Percentiles rank a stretch among this genome's conserved stretches.
Evolutionary conservation across 106 monocot genomes (phyloP).

Genomic region (Triglochin maritima): DNA sequence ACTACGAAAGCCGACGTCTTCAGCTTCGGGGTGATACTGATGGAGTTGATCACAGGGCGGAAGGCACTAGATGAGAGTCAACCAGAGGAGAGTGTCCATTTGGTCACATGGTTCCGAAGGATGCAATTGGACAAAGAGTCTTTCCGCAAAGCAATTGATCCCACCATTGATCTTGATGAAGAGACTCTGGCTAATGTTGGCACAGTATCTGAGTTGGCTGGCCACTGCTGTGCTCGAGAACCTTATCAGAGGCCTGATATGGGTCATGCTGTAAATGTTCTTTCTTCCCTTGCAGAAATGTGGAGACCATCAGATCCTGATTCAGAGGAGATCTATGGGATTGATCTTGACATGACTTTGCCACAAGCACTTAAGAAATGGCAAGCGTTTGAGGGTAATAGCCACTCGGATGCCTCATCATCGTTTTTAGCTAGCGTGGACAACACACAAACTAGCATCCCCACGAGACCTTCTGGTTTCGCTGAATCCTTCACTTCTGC

Average conservation of each 20-base stretch:
- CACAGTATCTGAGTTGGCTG: constrained; percentile 55
- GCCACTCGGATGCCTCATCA: constrained; percentile 28
- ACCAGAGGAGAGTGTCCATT: constrained; percentile 58
- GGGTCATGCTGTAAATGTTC: constrained; percentile 58
- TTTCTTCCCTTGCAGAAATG: constrained; percentile 44
- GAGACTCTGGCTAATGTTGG: constrained; percentile 32
- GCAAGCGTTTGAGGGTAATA: constrained; percentile 50
- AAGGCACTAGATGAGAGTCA: constrained; percentile 58
- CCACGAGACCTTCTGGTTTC: constrained; percentile 52
- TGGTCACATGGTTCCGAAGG: constrained; percentile 56
- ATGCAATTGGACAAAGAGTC: constrained; percentile 45
- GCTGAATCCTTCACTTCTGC: constrained; percentile 62
- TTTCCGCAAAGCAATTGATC: constrained; percentile 42
- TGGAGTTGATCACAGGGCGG: constrained; percentile 64
- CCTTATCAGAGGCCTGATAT: constrained; percentile 64
- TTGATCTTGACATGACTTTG: constrained; percentile 53
- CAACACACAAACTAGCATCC: constrained; percentile 65
- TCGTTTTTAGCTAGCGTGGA: constrained; percentile 41
- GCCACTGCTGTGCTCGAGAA: constrained; percentile 68
- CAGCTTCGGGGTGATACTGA: constrained; percentile 67
- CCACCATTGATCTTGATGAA: constrained; percentile 38
- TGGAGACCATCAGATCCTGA: constrained; percentile 53
- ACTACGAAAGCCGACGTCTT: constrained; percentile 67
- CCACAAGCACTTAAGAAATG: constrained; percentile 69
- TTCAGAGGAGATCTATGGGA: constrained; percentile 49